phyloP scores from a whole-genome alignment of 2,329 filamentous ascomycete species.

The Diplodia seriata region DNA sequence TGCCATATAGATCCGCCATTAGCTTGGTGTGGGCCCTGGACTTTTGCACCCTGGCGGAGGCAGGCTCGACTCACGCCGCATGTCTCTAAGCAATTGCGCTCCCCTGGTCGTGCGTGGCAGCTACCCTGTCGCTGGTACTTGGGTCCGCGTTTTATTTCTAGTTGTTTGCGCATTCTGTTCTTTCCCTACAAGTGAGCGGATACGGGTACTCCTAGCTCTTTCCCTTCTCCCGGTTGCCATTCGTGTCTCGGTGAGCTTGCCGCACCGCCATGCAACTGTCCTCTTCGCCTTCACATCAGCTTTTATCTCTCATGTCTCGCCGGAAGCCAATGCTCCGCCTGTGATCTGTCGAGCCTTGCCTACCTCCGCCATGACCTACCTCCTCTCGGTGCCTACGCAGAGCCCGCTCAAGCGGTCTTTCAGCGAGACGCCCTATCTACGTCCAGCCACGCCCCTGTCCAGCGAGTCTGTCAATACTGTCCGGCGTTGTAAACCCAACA shows the following conservation, averaged over 20 bases:
- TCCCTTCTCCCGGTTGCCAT: neutral
- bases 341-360: slow-evolving; percentile 23
- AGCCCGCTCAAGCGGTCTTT: slow-evolving; percentile 52
- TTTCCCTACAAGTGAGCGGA: neutral
- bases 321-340: slow-evolving; percentile 17
- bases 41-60: neutral
- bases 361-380: slow-evolving; percentile 46
- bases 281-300: slow-evolving; percentile 10
- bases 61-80: neutral
- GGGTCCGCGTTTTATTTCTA: slow-evolving; percentile 11
- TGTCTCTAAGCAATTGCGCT: slow-evolving; percentile 6
- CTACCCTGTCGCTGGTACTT: neutral
- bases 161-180: neutral
- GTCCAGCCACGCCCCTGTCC: slow-evolving; percentile 43
- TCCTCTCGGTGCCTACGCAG: slow-evolving; percentile 49
- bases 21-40: neutral
- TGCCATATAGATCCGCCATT: neutral
- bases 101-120: neutral
- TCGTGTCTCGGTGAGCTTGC: slow-evolving; percentile 19
- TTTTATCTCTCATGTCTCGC: slow-evolving; percentile 29
- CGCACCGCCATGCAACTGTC: slow-evolving; percentile 13
- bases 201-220: slow-evolving; percentile 8
- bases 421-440: slow-evolving; percentile 49
- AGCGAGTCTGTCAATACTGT: slow-evolving; percentile 30
- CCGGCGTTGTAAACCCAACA: slow-evolving; percentile 32